Conservation (phyloP, 1,139 yeast genomes). For the Saccharomyces hybrid region DNA sequence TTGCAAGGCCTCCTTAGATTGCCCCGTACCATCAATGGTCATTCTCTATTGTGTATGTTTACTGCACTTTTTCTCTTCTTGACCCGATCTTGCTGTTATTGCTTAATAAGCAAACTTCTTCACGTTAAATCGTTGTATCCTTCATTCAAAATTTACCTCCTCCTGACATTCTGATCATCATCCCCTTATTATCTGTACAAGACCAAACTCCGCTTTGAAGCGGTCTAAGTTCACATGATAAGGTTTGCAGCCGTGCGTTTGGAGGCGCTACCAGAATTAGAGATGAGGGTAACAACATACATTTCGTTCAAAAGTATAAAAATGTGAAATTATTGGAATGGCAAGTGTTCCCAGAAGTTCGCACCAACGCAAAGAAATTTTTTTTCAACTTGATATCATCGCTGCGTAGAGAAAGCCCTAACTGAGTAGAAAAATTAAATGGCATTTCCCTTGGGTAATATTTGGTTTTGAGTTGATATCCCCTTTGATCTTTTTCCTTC, state of each 20-base stretch:
- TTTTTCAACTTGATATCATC: not conserved
- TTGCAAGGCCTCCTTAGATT: slow-evolving; percentile 8
- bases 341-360: slow-evolving; percentile 7
- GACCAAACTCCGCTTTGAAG: not conserved
- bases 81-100: not conserved
- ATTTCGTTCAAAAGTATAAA: not conserved
- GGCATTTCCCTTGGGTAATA: slow-evolving; percentile 6
- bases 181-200: not conserved
- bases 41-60: slow-evolving; percentile 5
- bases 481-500: not conserved
- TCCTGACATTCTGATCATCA: not conserved
- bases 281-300: not conserved
- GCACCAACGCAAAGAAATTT: slow-evolving; percentile 12
- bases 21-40: slow-evolving; percentile 19
- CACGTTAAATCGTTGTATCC: not conserved
- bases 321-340: slow-evolving; percentile 7
- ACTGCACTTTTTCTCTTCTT: not conserved
- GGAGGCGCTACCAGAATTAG: not conserved
- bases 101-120: not conserved
- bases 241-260: not conserved
- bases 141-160: not conserved
- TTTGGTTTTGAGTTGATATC: not conserved
- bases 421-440: not conserved
- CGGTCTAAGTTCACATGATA: not conserved
- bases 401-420: not conserved